Percentiles rank a stretch among this genome's conserved stretches.
Evolutionary conservation across 176 grass and related monocot species (phyloP).

Genomic region (Oryza glumipatula): DNA sequence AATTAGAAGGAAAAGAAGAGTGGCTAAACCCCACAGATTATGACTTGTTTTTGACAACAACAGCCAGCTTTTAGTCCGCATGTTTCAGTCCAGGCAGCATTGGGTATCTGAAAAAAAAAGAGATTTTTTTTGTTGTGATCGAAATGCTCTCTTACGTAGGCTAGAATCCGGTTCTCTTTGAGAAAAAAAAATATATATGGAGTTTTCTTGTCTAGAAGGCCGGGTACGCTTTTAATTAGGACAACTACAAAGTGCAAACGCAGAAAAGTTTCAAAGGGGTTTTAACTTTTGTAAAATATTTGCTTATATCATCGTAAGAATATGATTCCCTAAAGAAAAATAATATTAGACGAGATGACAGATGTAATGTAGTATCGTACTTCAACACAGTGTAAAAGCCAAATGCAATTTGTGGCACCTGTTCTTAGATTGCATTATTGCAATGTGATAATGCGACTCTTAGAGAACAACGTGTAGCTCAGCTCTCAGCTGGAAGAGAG

Average conservation of each 20-base stretch:
- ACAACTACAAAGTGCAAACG: neutral
- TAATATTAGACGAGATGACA: neutral
- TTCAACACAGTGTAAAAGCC: neutral
- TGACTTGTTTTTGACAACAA: conserved; percentile 42
- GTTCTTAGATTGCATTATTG: too few relatives aligned
- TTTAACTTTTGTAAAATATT: neutral
- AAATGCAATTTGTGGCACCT: neutral
- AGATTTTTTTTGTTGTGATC: neutral
- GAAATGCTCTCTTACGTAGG: neutral
- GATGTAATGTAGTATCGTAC: too few relatives aligned
- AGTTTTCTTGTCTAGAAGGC: neutral
- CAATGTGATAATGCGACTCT: neutral
- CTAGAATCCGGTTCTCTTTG: conserved; percentile 22
- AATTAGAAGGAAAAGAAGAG: conserved; percentile 4
- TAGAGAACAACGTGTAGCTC: too few relatives aligned
- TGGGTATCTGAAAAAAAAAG: neutral
- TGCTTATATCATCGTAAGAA: neutral
- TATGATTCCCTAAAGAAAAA: conserved; percentile 8
- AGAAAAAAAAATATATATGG: neutral
- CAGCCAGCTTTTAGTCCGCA: conserved; percentile 30
- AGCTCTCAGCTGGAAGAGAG: too few relatives aligned
- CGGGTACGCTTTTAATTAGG: neutral
- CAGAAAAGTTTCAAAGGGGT: neutral
- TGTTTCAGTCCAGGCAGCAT: conserved; percentile 45
- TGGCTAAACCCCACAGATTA: conserved; percentile 33